Base-by-base conservation (phyloP, 208 protist species). In the Crithidia fasciculata region DNA sequence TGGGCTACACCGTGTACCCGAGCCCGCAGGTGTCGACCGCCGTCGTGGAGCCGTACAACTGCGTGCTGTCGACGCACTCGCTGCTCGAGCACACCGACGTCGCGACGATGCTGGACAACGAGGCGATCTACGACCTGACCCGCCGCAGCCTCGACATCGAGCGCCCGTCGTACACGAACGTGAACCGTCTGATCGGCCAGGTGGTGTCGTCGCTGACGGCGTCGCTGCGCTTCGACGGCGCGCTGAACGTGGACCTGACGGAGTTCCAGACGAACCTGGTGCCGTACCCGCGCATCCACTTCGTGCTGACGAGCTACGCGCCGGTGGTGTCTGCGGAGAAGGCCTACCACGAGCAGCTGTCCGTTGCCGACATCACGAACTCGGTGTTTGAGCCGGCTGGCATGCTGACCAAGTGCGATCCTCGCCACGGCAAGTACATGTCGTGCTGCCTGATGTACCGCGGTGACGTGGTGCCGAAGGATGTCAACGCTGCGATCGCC, bases 1-100 rank as follows among this genome's bases (percentile, higher is more conserved):
- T 99, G 37, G 90, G 95, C 69, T 98, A 99, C 87, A 93, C 89
- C 74, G 85, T 99, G 55, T 97, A 96, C 80, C 98, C 98, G 63
- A 97, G 96, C 37, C 98, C 98, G 53, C 92, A 99, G 87, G 89
- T 99, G 36, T 96, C 96, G 13, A 99, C 90, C 63, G 86, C 97
- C 58, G 97, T 99, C 41, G 97, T 99, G 43, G 98, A 99, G 87
- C 98, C 98, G 40, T 99, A 99, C 95, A 99, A 99, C 93, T 90
- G 84, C 45, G 95, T 99, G 39, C 90, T 99, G 19, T 95, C 94
- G 45, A 98, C 93, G 45, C 98, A 99, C 87, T 87, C 96, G 9
- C 84, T 98, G 19, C 76, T 99, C 7, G 97, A 99, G 84, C 90
- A 98, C 93, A 94, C 93, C 58, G 96, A 99, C 72, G 88, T 97